Conservation (phyloP, 495 filamentous ascomycete species). For the Penicillium salamii region DNA sequence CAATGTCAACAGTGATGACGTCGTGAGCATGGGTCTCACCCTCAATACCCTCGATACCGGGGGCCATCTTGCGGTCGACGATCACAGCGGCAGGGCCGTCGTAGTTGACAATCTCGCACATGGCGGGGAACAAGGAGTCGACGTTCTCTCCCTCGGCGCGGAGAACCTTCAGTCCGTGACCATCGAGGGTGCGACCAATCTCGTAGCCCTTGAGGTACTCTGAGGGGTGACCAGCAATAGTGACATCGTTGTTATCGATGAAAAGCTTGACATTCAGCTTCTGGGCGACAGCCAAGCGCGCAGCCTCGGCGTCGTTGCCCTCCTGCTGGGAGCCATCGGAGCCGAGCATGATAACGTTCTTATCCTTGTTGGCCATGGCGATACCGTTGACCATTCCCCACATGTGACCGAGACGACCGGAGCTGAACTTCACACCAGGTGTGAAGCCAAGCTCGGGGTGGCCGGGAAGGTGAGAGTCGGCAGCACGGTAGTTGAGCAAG, state of each 20-base stretch:
- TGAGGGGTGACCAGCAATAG: conserved; percentile 39
- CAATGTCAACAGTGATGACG: conserved; percentile 36
- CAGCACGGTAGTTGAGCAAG: conserved; percentile 40
- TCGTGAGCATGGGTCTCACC: conserved; percentile 36
- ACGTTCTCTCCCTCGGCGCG: conserved; percentile 35
- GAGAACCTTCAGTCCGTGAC: conserved; percentile 36
- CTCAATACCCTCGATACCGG: conserved; percentile 35
- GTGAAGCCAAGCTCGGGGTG: conserved; percentile 41
- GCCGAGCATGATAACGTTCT: conserved; percentile 34
- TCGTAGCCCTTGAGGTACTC: conserved; percentile 37
- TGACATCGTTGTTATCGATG: conserved; percentile 43
- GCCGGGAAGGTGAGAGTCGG: conserved; percentile 38
- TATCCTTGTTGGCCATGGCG: conserved; percentile 35
- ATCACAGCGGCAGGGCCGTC: conserved; percentile 36
- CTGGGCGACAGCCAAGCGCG: conserved; percentile 35
- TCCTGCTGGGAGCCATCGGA: conserved; percentile 43
- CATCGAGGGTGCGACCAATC: conserved; percentile 26
- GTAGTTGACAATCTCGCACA: conserved; percentile 30
- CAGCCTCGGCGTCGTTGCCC: conserved; percentile 42
- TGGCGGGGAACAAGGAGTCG: conserved; percentile 30
- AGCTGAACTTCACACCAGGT: conserved; percentile 39
- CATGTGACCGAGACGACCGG: conserved; percentile 41
- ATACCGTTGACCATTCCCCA: conserved; percentile 42
- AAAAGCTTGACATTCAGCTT: conserved; percentile 41
- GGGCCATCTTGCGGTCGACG: conserved; percentile 35